Evolutionary conservation across 768 basidiomycete genomes (phyloP).

Genomic region (Xerocomus spinulosus): DNA sequence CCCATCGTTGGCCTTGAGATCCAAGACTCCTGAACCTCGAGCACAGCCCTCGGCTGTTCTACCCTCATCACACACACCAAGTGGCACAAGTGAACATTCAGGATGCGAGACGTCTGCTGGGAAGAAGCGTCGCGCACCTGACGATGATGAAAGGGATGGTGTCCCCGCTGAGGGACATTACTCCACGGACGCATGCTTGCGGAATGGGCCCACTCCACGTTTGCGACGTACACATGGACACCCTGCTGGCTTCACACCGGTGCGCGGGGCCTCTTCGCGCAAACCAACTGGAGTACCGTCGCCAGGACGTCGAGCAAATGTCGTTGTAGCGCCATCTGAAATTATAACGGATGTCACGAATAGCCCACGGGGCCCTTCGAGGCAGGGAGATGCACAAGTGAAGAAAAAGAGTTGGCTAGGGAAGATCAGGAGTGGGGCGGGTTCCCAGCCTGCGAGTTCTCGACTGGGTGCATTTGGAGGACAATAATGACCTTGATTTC

Average conservation of each 20-base stretch:
- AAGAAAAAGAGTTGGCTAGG: conserved; percentile 69
- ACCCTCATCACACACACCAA: conserved; percentile 47
- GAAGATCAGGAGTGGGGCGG: conserved; percentile 51
- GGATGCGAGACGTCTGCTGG: conserved; percentile 41
- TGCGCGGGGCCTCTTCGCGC: conserved; percentile 47
- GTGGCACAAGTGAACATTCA: conserved; percentile 31
- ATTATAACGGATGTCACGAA: conserved; percentile 62
- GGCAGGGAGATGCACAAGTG: conserved; percentile 18
- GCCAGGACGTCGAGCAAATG: conserved; percentile 44
- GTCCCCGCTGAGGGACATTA: conserved; percentile 65
- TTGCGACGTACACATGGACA: conserved; percentile 53
- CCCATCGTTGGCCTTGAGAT: conserved; percentile 39
- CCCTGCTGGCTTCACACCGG: conserved; percentile 70
- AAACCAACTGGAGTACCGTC: conserved; percentile 40
- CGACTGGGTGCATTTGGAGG: conserved; percentile 21
- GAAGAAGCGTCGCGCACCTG: conserved; percentile 72
- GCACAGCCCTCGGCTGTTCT: conserved; percentile 9
- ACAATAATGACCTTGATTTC: conserved; percentile 20
- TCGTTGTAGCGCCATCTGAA: conserved; percentile 34
- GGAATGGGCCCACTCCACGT: conserved; percentile 51
- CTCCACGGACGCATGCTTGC: conserved; percentile 33
- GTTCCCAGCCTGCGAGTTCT: conserved; percentile 16
- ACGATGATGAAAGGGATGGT: conserved; percentile 63
- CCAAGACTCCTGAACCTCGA: conserved; percentile 53
- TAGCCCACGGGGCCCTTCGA: conserved; percentile 42